phyloP scores from a whole-genome alignment of 345 rosid genomes.

The Eucalyptus shirleyi region DNA sequence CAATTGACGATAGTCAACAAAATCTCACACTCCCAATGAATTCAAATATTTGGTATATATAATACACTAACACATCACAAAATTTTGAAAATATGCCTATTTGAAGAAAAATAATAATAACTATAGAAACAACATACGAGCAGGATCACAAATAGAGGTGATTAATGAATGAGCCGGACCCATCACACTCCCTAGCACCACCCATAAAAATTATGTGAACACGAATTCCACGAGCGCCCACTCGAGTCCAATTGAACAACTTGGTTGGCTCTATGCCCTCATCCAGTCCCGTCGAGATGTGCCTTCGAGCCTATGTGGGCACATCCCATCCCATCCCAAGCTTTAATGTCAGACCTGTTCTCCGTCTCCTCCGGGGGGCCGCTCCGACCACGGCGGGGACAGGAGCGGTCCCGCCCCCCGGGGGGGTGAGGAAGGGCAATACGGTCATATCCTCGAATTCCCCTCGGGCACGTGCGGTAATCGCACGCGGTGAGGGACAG shows the following conservation, averaged over 20 bases:
- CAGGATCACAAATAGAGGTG: neutral
- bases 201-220: neutral
- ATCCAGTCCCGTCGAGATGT: rapidly evolving
- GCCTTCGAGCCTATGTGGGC: neutral
- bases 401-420: neutral
- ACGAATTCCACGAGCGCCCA: rapidly evolving
- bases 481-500: neutral
- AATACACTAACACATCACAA: neutral
- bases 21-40: too few relatives aligned
- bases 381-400: neutral
- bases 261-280: neutral
- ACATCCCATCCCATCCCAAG: neutral
- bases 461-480: neutral
- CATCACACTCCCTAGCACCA: neutral
- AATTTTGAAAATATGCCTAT: neutral
- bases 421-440: neutral
- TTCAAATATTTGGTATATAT: too few relatives aligned
- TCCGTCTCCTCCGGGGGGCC: neutral
- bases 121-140: neutral
- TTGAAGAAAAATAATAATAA: too few relatives aligned
- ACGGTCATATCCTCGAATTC: neutral
- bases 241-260: neutral
- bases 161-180: neutral
- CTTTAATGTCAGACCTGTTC: neutral
- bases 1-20: rapidly evolving